A percentile compares a stretch with the other conserved stretches of the same genome.
Conservation (phyloP, 345 rosid species). For the Corymbia maculata region DNA sequence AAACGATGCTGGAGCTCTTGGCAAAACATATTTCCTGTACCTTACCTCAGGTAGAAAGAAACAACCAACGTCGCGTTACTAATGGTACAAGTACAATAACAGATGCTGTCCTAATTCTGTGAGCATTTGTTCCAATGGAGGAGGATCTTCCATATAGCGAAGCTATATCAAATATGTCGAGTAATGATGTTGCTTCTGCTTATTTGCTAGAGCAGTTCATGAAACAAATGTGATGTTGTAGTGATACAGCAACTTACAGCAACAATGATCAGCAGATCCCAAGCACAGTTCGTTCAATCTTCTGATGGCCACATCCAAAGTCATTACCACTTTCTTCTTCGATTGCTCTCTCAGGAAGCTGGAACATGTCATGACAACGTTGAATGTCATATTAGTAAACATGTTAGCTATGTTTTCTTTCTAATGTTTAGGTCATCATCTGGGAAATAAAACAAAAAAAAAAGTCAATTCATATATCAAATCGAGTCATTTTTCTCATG, state of each 20-base stretch:
- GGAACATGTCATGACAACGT: background rate
- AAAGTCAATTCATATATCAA: background rate
- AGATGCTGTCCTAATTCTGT: background rate
- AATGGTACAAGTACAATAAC: background rate
- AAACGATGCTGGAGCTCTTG: no score
- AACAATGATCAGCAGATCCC: constrained; percentile 29
- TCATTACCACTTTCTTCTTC: constrained; percentile 84
- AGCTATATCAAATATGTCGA: background rate
- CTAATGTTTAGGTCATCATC: background rate
- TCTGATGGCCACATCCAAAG: constrained; percentile 68
- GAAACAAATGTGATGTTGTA: background rate
- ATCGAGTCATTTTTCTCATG: background rate
- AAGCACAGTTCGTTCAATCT: constrained; percentile 71
- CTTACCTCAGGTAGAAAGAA: no score
- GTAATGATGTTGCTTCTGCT: background rate
- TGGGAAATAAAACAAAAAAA: background rate
- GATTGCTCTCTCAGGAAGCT: constrained; percentile 64
- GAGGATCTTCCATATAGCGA: background rate
- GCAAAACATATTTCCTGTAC: no score
- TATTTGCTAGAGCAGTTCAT: background rate
- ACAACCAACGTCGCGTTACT: no score
- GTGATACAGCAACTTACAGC: background rate
- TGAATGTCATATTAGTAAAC: background rate
- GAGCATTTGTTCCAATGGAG: background rate
- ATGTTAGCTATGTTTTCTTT: background rate